These are phyloP conservation scores for Calonectria montana DNA, from an alignment of 2,329 filamentous ascomycete species.

Conservation along the genomic window DNA sequence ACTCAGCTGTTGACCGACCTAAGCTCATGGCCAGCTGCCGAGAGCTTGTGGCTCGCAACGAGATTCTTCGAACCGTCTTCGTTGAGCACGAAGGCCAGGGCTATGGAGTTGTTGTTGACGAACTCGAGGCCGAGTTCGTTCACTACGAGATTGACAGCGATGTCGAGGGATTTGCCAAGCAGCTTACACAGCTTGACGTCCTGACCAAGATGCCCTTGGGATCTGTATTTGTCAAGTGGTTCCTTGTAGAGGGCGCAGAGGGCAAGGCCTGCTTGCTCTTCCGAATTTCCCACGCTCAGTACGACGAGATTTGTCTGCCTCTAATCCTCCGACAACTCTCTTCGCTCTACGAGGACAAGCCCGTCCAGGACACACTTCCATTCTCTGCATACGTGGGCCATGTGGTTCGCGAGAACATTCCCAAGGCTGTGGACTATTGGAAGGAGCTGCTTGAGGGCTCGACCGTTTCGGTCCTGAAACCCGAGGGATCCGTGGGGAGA, in stretches of 20 bases:
- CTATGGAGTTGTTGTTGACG: conserved; percentile 68
- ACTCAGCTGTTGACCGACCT: conserved; percentile 54
- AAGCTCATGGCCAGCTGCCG: conserved; percentile 62
- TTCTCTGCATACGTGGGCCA: conserved; percentile 55
- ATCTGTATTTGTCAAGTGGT: conserved; percentile 70
- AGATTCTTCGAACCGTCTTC: conserved; percentile 75
- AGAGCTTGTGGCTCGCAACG: conserved; percentile 68
- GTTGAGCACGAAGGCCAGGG: conserved; percentile 62
- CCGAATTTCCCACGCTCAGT: conserved; percentile 76
- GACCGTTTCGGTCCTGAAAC: conserved; percentile 51
- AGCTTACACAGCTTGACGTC: conserved; percentile 67
- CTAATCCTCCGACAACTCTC: conserved; percentile 69
- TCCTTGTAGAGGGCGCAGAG: conserved; percentile 56
- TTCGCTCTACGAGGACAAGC: conserved; percentile 52
- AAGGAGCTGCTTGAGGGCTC: conserved; percentile 66
- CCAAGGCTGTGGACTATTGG: conserved; percentile 71
- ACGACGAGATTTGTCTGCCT: conserved; percentile 75
- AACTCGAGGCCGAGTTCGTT: conserved; percentile 62
- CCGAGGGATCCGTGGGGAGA: background rate
- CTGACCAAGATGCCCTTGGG: conserved; percentile 67
- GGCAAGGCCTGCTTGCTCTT: conserved; percentile 61
- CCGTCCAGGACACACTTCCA: conserved; percentile 48
- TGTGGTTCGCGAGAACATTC: conserved; percentile 52
- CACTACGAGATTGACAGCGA: conserved; percentile 62
- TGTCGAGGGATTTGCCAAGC: conserved; percentile 62